Evolutionary conservation across 1,284 basidiomycete species (phyloP), one percentile per base, ranked within the genome.

Genomic region (Jaminaea rosea): DNA sequence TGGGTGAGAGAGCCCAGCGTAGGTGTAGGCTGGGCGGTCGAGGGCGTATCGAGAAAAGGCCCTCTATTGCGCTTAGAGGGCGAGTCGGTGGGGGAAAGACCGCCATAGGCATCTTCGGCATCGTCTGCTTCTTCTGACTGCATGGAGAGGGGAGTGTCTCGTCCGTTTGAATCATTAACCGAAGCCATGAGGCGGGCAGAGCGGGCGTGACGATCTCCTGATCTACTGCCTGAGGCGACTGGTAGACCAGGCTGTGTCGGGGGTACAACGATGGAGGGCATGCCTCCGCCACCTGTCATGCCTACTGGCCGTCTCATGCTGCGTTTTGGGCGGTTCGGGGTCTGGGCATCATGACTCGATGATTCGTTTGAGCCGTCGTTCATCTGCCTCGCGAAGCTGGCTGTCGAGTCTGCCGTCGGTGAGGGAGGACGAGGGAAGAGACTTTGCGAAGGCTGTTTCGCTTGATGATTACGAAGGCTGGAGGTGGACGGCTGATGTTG

Each of bases 1-100:
- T 63, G 46, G 15, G 67, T 69, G 28, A 73, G 57, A 0, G 67
- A 69, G 19, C 69, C 69, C n/a, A 73, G 46, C 0, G 58, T 55
- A 26, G 55, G 55, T n/a, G 55, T 28, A 5, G 42, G 27, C 3
- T 13, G 19, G n/a, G 19, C 34, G 11, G 36, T 32, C 6, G 44
- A 17, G 10, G 36, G 15, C 26, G 28, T 42, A 19, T 45, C 46
- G 28, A 9, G 2, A 26, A 24, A 21, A 10, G 19, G 34, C 21
- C 23, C 19, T n/a, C n/a, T n/a, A n/a, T n/a, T n/a, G n/a, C n/a
- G n/a, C 17, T 24, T 24, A 15, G 41, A 49, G 2, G 60, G 60
- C 23, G 51, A 50, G 37, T 64, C 62, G 42, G 58, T 46, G n/a
- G 60, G 58, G 11, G 60, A 62, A 34, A 62, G 48, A 23, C 51